Conservation (phyloP, 2,329 filamentous ascomycete species). For the Eutypa lata region DNA sequence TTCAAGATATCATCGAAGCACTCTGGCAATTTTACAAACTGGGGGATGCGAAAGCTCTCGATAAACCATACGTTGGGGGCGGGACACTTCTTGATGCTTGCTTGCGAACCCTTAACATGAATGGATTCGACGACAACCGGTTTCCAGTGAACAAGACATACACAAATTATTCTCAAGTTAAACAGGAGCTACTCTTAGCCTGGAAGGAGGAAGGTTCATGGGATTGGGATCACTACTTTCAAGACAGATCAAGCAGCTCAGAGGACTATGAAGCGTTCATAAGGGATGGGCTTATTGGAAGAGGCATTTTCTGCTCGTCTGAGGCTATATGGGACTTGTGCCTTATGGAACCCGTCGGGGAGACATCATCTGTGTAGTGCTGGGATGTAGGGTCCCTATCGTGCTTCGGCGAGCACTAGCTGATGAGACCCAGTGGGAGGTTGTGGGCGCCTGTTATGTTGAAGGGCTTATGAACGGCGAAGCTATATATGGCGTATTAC, state of each 20-base stretch:
- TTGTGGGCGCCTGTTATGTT: background rate
- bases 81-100: background rate
- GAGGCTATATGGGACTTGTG: background rate
- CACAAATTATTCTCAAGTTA: background rate
- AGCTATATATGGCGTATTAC: background rate
- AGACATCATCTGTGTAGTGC: background rate
- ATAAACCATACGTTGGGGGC: background rate
- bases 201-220: background rate
- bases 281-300: fast-evolving
- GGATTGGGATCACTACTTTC: background rate
- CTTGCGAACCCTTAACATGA: background rate
- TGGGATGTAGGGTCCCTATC: background rate
- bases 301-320: background rate
- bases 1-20: background rate
- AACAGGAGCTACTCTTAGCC: background rate
- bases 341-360: background rate
- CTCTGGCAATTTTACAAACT: background rate
- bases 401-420: background rate
- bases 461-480: background rate
- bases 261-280: fast-evolving
- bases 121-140: background rate
- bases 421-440: background rate
- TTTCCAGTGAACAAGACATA: background rate
- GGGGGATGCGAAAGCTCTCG: background rate
- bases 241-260: background rate